phyloP scores from a whole-genome alignment of 2,329 filamentous ascomycete genomes.

The Phialophora chinensis region DNA sequence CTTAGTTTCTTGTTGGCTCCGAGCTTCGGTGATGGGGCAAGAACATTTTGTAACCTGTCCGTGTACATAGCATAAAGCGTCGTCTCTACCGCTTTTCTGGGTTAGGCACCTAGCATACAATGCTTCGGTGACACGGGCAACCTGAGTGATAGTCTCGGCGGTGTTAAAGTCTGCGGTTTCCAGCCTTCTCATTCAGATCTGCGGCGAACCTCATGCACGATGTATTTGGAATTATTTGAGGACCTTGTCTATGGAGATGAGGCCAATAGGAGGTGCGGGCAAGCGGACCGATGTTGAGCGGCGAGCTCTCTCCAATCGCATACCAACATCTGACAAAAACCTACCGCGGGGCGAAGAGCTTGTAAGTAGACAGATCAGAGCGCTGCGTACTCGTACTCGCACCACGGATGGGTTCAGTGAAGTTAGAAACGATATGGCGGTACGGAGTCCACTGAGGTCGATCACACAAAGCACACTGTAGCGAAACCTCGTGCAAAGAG shows the following conservation, averaged over 20 bases:
- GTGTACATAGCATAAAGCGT: neutral
- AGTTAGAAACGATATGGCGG: neutral
- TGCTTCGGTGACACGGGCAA: neutral
- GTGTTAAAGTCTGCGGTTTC: neutral
- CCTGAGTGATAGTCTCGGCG: neutral
- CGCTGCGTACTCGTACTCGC: neutral
- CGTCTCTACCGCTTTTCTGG: neutral
- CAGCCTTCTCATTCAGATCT: neutral
- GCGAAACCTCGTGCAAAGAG: too few species aligned
- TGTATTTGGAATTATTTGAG: conserved; percentile 4
- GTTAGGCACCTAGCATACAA: neutral
- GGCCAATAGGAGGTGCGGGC: neutral
- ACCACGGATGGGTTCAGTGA: neutral
- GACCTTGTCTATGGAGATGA: neutral
- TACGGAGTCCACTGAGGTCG: neutral
- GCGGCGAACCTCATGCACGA: neutral
- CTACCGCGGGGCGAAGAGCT: neutral
- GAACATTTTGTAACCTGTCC: neutral
- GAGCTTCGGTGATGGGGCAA: neutral
- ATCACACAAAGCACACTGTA: neutral
- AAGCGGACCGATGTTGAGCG: neutral
- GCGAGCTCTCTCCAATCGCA: neutral
- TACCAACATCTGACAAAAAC: neutral
- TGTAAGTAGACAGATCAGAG: neutral
- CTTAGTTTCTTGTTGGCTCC: neutral